Evolutionary conservation across 805 yeast species (phyloP), one percentile per base, ranked within the genome.

Genomic region (Yarrowia hollandica): DNA sequence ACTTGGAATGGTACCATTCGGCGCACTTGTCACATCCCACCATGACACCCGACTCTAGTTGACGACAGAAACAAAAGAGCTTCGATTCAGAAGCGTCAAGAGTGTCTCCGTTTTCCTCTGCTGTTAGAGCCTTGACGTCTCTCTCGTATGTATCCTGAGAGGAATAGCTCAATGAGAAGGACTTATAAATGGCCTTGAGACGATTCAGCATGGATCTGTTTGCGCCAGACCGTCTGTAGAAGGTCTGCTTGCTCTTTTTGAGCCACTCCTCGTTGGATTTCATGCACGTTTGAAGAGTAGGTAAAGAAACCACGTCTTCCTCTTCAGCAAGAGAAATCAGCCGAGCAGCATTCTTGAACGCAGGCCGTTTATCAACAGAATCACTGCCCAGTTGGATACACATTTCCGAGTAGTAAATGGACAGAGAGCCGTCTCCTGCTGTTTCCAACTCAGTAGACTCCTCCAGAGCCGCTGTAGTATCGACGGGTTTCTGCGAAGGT

Each of bases 1-100:
- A 90, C 70, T 77, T 86, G 1, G 94, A 95, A 68, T 90, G 97
- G 68, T 89, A 96, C 97, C 96, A 90, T 9, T 85, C 96, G 11
- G 88, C 82, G 71, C 97, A 90, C 61, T 78, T 77, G 65, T 90
- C 96, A 75, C 97, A 90, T 70, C 90, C 96, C 50, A 91, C 84
- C 26, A 96, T 89, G 67, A 86, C 83, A 0, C 96, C 96, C 66
- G 87, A 94, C 71, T 90, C 96, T 57, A 88, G 68, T 23, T 68
- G 62, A 16, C 79, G 75, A 55, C 77, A 76, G 48, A 73, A 66
- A 10, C 80, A 77, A 66, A 77, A 81, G 5, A 74, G 64, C 61
- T 77, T 75, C 48, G 75, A 62, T 2, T 75, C 72, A 9, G 70
- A 66, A 4, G 63, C 65, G 10, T 60, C 56, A 25, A 54, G 59